phyloP scores from a whole-genome alignment of 2,329 filamentous ascomycete genomes.

The Diaporthe vexans region DNA sequence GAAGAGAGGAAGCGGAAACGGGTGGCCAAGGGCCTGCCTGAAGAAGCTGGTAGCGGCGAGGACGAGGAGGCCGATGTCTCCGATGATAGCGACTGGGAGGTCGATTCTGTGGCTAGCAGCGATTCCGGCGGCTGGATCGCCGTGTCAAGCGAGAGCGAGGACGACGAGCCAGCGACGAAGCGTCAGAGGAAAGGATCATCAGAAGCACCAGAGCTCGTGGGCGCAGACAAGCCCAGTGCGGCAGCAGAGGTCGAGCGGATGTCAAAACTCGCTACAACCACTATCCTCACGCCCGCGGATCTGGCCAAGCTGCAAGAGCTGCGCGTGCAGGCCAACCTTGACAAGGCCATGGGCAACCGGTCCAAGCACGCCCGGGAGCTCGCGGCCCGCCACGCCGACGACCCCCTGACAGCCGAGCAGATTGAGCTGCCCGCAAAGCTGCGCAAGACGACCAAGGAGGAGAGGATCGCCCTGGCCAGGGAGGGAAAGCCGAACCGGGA shows the following conservation, averaged over 20 bases:
- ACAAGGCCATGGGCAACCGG: slow-evolving; percentile 68
- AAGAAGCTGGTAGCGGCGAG: slow-evolving; percentile 71
- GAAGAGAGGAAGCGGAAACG: slow-evolving; percentile 84
- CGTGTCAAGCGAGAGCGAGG: slow-evolving; percentile 82
- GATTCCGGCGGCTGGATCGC: slow-evolving; percentile 95
- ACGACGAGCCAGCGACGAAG: slow-evolving; percentile 78
- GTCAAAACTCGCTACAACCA: slow-evolving; percentile 88
- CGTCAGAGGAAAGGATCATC: slow-evolving; percentile 65
- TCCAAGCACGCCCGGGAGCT: slow-evolving; percentile 64
- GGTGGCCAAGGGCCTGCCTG: slow-evolving; percentile 76
- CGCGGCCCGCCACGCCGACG: slow-evolving; percentile 80
- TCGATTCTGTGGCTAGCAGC: slow-evolving; percentile 70
- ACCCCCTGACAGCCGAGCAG: slow-evolving; percentile 89
- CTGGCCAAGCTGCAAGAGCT: slow-evolving; percentile 95
- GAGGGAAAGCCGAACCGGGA: slow-evolving; percentile 84
- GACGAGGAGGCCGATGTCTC: slow-evolving; percentile 74
- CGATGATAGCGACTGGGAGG: slow-evolving; percentile 75
- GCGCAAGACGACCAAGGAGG: slow-evolving; percentile 89
- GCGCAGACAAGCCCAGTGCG: slow-evolving; percentile 58
- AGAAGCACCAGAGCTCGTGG: slow-evolving; percentile 48
- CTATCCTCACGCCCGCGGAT: slow-evolving; percentile 95
- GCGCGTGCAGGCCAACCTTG: slow-evolving; percentile 78
- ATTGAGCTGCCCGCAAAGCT: slow-evolving; percentile 89
- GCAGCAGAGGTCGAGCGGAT: slow-evolving; percentile 65
- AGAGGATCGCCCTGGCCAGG: slow-evolving; percentile 85